phyloP scores from a whole-genome alignment of 441 rosid genomes.

The Sinapis alba region DNA sequence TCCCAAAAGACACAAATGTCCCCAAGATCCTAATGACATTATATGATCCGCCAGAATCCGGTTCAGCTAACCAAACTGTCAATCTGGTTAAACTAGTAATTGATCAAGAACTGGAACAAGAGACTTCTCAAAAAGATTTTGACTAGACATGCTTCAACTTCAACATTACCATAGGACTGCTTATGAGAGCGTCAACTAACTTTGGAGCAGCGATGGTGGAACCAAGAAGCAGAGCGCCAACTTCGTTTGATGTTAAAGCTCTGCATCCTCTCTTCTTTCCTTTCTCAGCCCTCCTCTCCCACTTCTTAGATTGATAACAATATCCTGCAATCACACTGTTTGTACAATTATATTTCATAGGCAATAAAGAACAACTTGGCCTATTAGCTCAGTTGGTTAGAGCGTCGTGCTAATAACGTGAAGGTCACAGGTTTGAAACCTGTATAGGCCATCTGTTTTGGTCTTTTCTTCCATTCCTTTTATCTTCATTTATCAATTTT shows the following conservation, averaged over 20 bases:
- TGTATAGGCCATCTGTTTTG: constrained; percentile 43
- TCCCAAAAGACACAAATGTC: constrained; percentile 19
- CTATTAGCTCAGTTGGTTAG: constrained; percentile 89
- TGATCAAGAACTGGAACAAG: constrained; percentile 5
- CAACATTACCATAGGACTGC: background rate
- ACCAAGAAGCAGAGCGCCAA: background rate
- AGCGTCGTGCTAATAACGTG: constrained; percentile 95
- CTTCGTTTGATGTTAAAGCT: constrained; percentile 75
- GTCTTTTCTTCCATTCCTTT: too few relatives aligned
- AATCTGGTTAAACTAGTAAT: background rate
- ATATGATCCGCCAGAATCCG: background rate
- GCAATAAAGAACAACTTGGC: background rate
- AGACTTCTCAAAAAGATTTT: background rate
- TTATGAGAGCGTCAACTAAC: background rate
- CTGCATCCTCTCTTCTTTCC: constrained; percentile 47
- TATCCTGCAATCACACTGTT: background rate
- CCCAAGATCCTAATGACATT: constrained; percentile 9
- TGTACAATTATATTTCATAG: background rate
- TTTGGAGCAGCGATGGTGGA: background rate
- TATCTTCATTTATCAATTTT: too few relatives aligned
- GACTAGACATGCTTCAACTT: constrained; percentile 5
- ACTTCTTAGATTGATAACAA: background rate
- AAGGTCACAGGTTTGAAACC: constrained; percentile 81
- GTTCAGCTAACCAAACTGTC: background rate
- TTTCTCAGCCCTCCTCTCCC: background rate